These are phyloP conservation scores for Puccinia polysora DNA, from an alignment of 1,284 basidiomycete species.

Conservation along the genomic window DNA sequence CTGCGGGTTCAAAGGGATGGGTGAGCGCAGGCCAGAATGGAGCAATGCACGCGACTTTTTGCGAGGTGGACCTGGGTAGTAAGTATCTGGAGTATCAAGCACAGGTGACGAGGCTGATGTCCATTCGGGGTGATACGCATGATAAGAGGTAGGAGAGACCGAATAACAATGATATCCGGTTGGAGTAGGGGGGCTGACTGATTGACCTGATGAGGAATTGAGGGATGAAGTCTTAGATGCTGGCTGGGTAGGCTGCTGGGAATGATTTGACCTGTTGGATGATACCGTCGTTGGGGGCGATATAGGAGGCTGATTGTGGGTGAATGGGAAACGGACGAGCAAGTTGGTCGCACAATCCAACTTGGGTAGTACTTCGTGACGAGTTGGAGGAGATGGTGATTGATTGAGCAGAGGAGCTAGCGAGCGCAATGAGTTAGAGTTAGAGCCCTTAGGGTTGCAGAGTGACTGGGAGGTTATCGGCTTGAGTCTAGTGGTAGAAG, in stretches of 20 bases:
- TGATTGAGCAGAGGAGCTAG: conserved; percentile 17
- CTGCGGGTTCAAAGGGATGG: neutral
- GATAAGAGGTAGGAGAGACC: neutral
- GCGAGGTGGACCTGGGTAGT: neutral
- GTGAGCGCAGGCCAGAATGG: neutral
- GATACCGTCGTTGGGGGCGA: too few relatives aligned
- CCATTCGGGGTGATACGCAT: conserved; percentile 16
- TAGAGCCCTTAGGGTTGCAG: neutral
- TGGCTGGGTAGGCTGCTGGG: too few relatives aligned
- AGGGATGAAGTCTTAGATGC: too few relatives aligned
- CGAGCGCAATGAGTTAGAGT: conserved; percentile 1
- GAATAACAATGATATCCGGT: neutral
- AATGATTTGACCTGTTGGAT: too few relatives aligned
- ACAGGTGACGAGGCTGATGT: conserved; percentile 20
- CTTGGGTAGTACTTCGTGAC: neutral
- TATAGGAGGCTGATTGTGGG: neutral
- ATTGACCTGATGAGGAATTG: conserved; percentile 4
- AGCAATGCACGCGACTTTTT: neutral
- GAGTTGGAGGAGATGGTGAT: neutral
- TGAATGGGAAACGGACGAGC: neutral
- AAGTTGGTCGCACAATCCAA: neutral
- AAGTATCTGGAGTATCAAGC: neutral
- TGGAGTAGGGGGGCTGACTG: conserved; percentile 3
- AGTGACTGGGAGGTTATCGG: conserved; percentile 6
- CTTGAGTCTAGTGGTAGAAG: neutral